Evolutionary conservation across 2,329 filamentous ascomycete genomes (phyloP), one percentile per base, ranked within the genome.

Genomic region (Claviceps sp.): DNA sequence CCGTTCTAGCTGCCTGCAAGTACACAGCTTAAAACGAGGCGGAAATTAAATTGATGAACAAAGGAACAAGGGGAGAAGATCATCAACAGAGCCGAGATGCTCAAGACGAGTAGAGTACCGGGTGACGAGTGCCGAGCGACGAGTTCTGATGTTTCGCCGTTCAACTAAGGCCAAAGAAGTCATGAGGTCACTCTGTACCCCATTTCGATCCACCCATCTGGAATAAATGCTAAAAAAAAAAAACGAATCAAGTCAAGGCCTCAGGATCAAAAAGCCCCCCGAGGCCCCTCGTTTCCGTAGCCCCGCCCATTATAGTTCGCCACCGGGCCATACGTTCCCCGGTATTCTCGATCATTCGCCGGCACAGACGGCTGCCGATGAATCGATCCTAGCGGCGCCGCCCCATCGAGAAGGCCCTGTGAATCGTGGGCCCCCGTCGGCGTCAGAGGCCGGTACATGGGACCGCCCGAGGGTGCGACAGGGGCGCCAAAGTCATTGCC

Each of bases 381-480:
- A 11, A 52, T 55, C 52, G 59, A 60, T n/a, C 64, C 62, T 16
- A 70, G 62, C 2, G 72, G 70, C 34, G 71, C 72, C 1, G 71
- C 70, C 44, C 65, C 61, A 13, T 59, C 54, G 14, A 74, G 59
- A 16, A 76, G 65, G 49, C 62, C 64, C 37, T 72, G 67, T 6
- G 64, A 63, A 37, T 66, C 62, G 54, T 67, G 62, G 5, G 62
- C 59, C 4, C 58, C 59, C 53, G 57, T 61, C 10, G 66, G 68
- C 24, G 71, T 73, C 22, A 74, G 56, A 4, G 69, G 62, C 26
- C 71, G 65, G 56, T 65, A 68, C 41, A 55, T 48, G 16, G 59
- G 62, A 22, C 60, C 61, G 41, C 60, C 64, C 0, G 59, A 59
- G 1, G 63, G 60, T 22, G 60, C 56, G 40, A 58, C 54, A 0